These are phyloP conservation scores for Solanum gracilifrons DNA, from an alignment of 257 asterid genomes.

Conservation along the genomic window DNA sequence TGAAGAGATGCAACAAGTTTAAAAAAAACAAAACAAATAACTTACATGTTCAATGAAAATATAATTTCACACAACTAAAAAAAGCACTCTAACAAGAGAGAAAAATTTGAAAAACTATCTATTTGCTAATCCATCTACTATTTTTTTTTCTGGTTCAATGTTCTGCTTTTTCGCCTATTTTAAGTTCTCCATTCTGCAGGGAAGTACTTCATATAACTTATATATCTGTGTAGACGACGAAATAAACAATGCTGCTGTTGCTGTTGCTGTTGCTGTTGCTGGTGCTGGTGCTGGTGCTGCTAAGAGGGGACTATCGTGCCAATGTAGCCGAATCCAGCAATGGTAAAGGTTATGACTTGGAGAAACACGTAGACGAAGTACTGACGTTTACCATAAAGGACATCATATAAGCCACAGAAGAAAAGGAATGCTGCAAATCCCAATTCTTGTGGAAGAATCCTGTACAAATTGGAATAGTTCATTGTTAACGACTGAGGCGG, in stretches of 20 bases:
- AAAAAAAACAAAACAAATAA: neutral
- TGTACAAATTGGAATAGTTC: slow-evolving; percentile 8
- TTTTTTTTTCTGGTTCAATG: slow-evolving; percentile 18
- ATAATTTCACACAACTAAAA: slow-evolving; percentile 36
- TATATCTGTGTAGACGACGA: neutral
- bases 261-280: neutral
- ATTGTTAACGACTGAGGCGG: neutral
- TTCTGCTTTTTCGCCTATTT: neutral
- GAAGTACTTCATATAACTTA: neutral
- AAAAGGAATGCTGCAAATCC: slow-evolving; percentile 75
- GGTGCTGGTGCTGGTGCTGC: neutral
- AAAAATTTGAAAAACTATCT: slow-evolving; percentile 17
- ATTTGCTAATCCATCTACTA: slow-evolving; percentile 9
- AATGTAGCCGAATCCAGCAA: slow-evolving; percentile 80
- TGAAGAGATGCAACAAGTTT: neutral
- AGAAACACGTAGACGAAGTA: slow-evolving; percentile 79
- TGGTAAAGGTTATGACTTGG: slow-evolving; percentile 72
- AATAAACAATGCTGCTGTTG: neutral
- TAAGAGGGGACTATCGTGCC: slow-evolving; percentile 70
- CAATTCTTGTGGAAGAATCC: slow-evolving; percentile 59
- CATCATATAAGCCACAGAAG: slow-evolving; percentile 85
- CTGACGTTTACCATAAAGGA: slow-evolving; percentile 60
- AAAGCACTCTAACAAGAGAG: slow-evolving; percentile 9
- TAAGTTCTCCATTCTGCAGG: neutral
- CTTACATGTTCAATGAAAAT: slow-evolving; percentile 11